Evolutionary conservation across 2,329 filamentous ascomycete genomes (phyloP), one percentile per base, ranked within the genome.

Genomic region (Zasmidium citrigriseum): DNA sequence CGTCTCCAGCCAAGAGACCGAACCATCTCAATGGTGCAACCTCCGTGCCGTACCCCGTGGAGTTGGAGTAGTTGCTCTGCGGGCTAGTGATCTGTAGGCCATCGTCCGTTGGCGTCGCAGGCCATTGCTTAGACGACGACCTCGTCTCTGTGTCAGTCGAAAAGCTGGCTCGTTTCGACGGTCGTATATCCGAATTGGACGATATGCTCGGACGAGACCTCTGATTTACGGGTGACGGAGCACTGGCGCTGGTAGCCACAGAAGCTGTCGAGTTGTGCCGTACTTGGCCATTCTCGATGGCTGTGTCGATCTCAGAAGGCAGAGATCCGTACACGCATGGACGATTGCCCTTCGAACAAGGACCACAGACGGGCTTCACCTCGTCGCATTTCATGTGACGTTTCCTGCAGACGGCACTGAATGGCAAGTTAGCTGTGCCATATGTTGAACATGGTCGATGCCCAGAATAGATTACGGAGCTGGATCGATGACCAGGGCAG

Each of bases 301-400:
- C 12, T 2, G 45, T 53, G 16, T 53, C 53, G 20, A 51, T 46
- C 1, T 54, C 58, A 3, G 58, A 4, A 22, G 55, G 20, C 4
- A 59, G 57, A 21, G 49, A 27, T 18, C 63, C 71, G 66, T 78
- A 79, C 14, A 74, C 63, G 62, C 78, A 81, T 55, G 74, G 72
- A 59, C 77, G 74, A 47, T 73, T 70, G 44, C 73, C 75, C 63
- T 79, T 80, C 16, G 70, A 65, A 66, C 78, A 81, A 62, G 75
- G 76, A 38, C 73, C 73, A 62, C 78, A 80, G 27, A 72, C 67
- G 14, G 77, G 78, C 60, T 74, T 77, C 34, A 70, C 70, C 68
- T 82, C 80, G 61, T 81, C 79, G 65, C 80, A 82, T 69, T 82
- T 83, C 66, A 81, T 79, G 59, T 81, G 76, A 56, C 80, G 71